Evolutionary conservation across 257 asterid genomes (phyloP).

Genomic region (Henckelia pumila): DNA sequence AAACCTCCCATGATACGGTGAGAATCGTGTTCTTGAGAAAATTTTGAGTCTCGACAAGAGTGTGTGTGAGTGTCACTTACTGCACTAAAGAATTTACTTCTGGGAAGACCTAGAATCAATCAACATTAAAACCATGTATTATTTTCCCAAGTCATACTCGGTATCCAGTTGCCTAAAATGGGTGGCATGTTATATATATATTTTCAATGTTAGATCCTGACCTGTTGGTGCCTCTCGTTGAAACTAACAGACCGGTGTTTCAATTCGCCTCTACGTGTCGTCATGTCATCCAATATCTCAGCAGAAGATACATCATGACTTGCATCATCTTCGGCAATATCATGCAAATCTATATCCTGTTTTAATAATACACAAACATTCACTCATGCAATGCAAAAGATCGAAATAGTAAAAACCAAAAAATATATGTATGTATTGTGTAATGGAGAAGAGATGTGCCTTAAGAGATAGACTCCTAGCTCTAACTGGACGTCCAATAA

Average conservation of each 20-base stretch:
- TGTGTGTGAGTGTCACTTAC: too few relatives aligned
- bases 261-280: conserved; percentile 78
- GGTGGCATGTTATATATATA: not conserved
- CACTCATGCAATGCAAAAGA: not conserved
- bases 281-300: conserved; percentile 79
- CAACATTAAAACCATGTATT: not conserved
- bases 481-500: conserved; percentile 49
- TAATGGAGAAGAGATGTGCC: conserved; percentile 31
- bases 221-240: conserved; percentile 66
- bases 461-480: conserved; percentile 37
- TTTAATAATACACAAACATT: conserved; percentile 10
- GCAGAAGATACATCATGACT: conserved; percentile 50
- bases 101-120: conserved; percentile 29
- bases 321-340: conserved; percentile 34
- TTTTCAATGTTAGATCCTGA: not conserved
- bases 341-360: conserved; percentile 46
- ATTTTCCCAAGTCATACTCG: not conserved
- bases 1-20: too few relatives aligned
- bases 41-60: too few relatives aligned
- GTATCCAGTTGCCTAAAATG: not conserved
- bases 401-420: not conserved
- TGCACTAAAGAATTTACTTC: conserved; percentile 22
- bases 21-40: too few relatives aligned
- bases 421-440: not conserved
- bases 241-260: conserved; percentile 72